Conservation (phyloP, 2,329 filamentous ascomycete genomes). For the Ascochyta fabae region DNA sequence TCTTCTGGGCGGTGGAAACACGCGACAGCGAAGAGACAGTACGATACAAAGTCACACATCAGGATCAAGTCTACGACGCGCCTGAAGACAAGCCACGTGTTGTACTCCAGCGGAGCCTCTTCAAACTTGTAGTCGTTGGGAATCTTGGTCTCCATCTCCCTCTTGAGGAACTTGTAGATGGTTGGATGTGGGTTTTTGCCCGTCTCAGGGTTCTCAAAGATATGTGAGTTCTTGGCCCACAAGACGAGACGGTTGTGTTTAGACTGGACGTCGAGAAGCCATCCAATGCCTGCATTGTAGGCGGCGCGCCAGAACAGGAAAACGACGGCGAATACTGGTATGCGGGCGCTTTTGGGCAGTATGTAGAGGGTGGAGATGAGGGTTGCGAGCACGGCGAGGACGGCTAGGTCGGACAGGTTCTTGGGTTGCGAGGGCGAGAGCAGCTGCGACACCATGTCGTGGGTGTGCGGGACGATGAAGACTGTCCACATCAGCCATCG, state of each 20-base stretch:
- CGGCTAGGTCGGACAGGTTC: constrained; percentile 83
- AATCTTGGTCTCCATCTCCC: constrained; percentile 93
- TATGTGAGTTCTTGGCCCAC: constrained; percentile 83
- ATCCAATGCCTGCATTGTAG: constrained; percentile 94
- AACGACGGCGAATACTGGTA: constrained; percentile 78
- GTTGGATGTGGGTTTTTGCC: constrained; percentile 82
- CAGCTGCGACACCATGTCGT: constrained; percentile 98
- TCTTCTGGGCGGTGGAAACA: constrained; percentile 83
- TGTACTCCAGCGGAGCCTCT: constrained; percentile 94
- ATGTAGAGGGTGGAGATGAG: constrained; percentile 77
- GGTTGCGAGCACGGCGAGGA: constrained; percentile 76
- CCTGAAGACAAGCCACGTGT: constrained; percentile 97
- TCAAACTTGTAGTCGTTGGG: constrained; percentile 93
- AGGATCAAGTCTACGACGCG: constrained; percentile 94
- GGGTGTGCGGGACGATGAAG: constrained; percentile 92
- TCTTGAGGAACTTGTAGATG: constrained; percentile 83
- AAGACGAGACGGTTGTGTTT: constrained; percentile 83
- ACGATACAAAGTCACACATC: constrained; percentile 98
- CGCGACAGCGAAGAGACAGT: constrained; percentile 92
- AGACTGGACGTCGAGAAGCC: constrained; percentile 87
- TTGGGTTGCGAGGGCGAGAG: constrained; percentile 94
- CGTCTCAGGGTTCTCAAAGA: constrained; percentile 84
- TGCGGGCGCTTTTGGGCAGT: constrained; percentile 72
- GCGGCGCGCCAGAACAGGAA: constrained; percentile 92
- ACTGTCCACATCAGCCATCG: constrained; percentile 61